Evolutionary conservation across 208 protist genomes (phyloP).

Genomic region (Herpetomonas samuelpessoai): DNA sequence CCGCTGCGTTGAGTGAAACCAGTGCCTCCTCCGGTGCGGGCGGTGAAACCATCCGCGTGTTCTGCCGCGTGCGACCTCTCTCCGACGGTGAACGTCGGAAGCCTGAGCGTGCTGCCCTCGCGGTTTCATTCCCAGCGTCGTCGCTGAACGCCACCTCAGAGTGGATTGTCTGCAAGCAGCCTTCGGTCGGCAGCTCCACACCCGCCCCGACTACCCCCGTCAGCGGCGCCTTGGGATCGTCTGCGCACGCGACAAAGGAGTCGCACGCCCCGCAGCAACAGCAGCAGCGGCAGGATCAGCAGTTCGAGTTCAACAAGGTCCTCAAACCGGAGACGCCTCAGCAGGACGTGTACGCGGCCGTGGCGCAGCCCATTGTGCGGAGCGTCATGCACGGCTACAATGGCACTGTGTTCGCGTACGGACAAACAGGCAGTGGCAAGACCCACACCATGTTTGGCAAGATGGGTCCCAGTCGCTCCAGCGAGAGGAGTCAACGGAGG

Average conservation of each 20-base stretch:
- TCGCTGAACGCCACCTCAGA: conserved; percentile 9
- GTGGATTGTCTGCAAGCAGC: neutral
- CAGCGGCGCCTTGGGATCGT: neutral
- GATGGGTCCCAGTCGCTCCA: conserved; percentile 21
- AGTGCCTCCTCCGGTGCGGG: conserved; percentile 12
- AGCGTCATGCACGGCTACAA: conserved; percentile 91
- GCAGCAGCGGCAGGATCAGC: conserved; percentile 13
- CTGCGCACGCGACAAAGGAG: neutral
- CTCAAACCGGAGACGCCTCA: conserved; percentile 53
- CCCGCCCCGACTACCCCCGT: neutral
- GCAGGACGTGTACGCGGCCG: conserved; percentile 72
- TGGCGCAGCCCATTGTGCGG: conserved; percentile 84
- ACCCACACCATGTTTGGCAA: conserved; percentile 90
- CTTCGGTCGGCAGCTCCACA: no score
- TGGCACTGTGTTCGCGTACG: conserved; percentile 89
- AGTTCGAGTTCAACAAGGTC: conserved; percentile 68
- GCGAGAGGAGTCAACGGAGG: neutral
- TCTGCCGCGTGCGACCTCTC: conserved; percentile 47
- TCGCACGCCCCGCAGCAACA: neutral
- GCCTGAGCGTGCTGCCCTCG: conserved; percentile 5
- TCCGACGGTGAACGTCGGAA: conserved; percentile 20
- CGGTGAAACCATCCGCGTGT: conserved; percentile 43
- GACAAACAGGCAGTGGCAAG: conserved; percentile 91
- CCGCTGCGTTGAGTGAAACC: conserved; percentile 12
- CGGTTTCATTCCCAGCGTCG: conserved; percentile 13